Conservation (phyloP, 192 early-diverging fungal genomes). For the Anaeromyces robustus region DNA sequence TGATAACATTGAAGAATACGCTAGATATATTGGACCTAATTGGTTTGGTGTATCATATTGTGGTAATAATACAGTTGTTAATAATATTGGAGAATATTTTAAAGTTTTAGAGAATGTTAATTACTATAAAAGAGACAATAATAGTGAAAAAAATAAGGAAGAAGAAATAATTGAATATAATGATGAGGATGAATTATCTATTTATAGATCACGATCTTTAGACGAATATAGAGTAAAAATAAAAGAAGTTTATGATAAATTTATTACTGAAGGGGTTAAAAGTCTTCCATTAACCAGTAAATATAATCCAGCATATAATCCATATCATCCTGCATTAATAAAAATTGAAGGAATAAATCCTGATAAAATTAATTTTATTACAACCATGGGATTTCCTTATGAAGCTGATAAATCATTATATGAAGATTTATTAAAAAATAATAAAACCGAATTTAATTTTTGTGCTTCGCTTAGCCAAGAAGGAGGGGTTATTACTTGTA, state of each 20-base stretch:
- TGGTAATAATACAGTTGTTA: background rate
- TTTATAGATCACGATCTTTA: background rate
- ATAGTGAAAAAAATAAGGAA: too few relatives aligned
- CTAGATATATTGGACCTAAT: background rate
- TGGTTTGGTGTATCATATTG: background rate
- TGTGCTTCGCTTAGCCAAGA: too few relatives aligned
- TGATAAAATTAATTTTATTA: too few relatives aligned
- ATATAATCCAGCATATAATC: background rate
- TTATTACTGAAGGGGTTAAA: background rate
- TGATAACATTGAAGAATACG: background rate
- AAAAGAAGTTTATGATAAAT: background rate
- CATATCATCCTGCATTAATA: background rate
- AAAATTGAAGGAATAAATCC: background rate
- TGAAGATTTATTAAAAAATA: too few relatives aligned
- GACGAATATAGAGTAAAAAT: background rate
- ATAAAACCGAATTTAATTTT: too few relatives aligned
- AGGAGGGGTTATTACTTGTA: too few relatives aligned
- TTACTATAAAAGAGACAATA: too few relatives aligned
- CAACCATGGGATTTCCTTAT: too few relatives aligned
- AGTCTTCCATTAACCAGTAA: background rate
- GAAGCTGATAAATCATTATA: too few relatives aligned
- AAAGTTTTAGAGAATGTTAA: background rate
- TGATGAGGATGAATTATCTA: background rate
- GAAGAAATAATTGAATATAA: too few relatives aligned
- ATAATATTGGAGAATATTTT: background rate